Base-by-base conservation (phyloP, 2,329 filamentous ascomycete genomes). In the Calonectria honghensis region DNA sequence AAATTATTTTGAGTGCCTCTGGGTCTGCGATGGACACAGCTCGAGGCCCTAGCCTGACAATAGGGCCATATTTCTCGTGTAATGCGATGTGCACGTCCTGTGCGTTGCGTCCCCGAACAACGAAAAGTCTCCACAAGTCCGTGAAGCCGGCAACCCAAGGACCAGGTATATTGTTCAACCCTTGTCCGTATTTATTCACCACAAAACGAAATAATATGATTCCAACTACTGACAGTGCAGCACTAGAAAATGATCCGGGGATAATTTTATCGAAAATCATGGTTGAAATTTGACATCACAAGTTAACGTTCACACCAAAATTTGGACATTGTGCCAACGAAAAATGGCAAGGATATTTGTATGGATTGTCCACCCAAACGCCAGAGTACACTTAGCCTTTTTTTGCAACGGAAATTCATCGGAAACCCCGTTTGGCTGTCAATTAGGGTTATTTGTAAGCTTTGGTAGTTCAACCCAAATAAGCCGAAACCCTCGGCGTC, bases 111-210 rank as follows among this genome's bases (percentile, higher is more conserved):
- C 57, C 57, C 7, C 57, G 11, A 18, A 61, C 57, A 24, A 61
- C 13, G 16, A 61, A 61, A 9, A 61, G 24, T 41, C 57, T 61
- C 57, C 57, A 61, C 5, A 61, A 18, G 24, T 61, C 57, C 10
- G 35, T 61, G n/a, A 61, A 61, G 14, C 57, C 57, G 2, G 57
- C 57, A 27, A 35, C 32, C 57, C 57, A 61, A 29, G 57, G 57
- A 4, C 57, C 57, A 10, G 57, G 57, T 27, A 61, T 61, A 13
- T 61, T 27, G 35, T 61, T 61, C 7, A 61, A 20, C 11, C 57
- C n/a, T 41, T 29, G 35, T 24, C 35, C 31, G 14, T 61, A 61
- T 61, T 61, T 61, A 41, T 61, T 61, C 37, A 41, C n/a, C 2
- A 61, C 14, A 16, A 61, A 27, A 10, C 57, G 57, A 18, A 61